Conservation (phyloP, 805 yeast species). For the Hanseniaspora singularis region DNA sequence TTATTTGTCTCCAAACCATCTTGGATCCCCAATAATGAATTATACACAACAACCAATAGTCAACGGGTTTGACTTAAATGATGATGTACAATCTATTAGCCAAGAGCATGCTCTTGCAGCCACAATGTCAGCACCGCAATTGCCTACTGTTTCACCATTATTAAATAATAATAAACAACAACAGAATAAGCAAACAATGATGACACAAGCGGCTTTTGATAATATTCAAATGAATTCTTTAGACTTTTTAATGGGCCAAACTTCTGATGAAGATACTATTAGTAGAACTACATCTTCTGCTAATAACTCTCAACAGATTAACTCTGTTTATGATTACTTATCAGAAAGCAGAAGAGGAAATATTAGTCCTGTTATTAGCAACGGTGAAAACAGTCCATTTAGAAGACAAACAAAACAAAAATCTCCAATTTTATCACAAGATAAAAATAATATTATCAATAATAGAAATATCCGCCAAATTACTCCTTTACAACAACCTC, state of each 20-base stretch:
- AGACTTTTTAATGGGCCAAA: constrained; percentile 15
- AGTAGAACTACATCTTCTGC: constrained; percentile 6
- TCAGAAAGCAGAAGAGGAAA: background rate
- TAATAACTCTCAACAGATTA: background rate
- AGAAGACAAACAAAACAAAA: background rate
- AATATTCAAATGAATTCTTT: constrained; percentile 15
- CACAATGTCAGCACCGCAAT: constrained; percentile 16
- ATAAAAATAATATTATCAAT: background rate
- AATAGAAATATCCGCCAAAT: background rate
- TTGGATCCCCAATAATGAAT: constrained; percentile 23
- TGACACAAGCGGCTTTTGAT: background rate
- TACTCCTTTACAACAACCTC: background rate
- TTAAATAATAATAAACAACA: too few species aligned
- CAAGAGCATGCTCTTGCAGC: constrained; percentile 16
- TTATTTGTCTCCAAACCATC: constrained; percentile 22
- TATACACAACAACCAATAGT: background rate
- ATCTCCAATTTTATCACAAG: background rate
- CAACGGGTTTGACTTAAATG: constrained; percentile 19
- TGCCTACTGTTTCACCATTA: background rate
- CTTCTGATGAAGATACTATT: constrained; percentile 9
- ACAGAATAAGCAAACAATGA: background rate
- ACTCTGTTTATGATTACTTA: constrained; percentile 11
- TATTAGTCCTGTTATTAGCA: background rate
- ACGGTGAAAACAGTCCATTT: background rate
- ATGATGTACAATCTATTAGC: constrained; percentile 18